phyloP scores from a whole-genome alignment of 2,329 filamentous ascomycete species.

The Pyricularia sp. region DNA sequence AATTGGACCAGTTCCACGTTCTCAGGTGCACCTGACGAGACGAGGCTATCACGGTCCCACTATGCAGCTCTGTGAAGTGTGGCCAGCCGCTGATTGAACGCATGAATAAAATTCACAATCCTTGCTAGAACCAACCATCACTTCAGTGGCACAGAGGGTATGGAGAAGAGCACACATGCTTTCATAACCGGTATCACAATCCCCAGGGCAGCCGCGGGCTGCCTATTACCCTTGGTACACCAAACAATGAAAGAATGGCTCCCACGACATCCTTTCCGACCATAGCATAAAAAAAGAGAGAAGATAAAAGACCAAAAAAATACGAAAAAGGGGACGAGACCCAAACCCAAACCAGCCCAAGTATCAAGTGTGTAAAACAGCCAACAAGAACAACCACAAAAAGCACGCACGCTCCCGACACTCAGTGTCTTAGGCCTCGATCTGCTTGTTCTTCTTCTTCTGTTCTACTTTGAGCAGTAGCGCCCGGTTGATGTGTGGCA shows the following conservation, averaged over 20 bases:
- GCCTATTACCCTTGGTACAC: not conserved
- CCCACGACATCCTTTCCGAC: not conserved
- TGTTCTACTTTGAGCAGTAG: constrained; percentile 49
- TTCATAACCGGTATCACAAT: not conserved
- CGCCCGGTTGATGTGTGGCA: constrained; percentile 97
- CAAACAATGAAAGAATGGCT: not conserved
- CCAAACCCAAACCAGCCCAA: not conserved
- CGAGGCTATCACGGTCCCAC: not conserved
- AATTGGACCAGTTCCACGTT: too few relatives aligned
- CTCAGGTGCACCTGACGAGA: not conserved
- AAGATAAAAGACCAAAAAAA: not conserved
- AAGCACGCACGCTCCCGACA: not conserved
- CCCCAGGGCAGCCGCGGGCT: not conserved
- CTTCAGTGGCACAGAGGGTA: not conserved
- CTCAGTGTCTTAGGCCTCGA: constrained; percentile 20
- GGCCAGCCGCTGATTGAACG: not conserved
- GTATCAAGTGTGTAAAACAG: not conserved
- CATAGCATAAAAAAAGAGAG: not conserved
- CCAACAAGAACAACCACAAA: not conserved
- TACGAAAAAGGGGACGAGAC: not conserved
- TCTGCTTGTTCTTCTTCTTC: constrained; percentile 28
- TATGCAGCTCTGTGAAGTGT: not conserved
- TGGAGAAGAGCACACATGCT: not conserved
- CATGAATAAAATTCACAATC: not conserved
- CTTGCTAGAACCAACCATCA: not conserved